Conservation (phyloP, 2,329 filamentous ascomycete species). For the Neopestalotiopsis clavispora region DNA sequence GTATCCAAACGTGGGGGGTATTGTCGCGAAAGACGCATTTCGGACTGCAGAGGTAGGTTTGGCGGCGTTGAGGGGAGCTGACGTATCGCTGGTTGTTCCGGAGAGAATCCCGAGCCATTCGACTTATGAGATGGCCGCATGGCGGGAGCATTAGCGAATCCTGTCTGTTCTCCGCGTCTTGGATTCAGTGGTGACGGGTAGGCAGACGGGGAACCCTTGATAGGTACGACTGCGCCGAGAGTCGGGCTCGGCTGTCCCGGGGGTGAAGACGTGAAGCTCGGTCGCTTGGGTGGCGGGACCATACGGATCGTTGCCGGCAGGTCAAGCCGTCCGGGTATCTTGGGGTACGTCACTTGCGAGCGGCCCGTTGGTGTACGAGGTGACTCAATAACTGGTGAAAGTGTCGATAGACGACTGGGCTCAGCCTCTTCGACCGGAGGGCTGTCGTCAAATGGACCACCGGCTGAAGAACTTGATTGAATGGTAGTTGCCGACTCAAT, state of each 20-base stretch:
- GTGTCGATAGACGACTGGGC: constrained; percentile 34
- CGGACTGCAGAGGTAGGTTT: constrained; percentile 18
- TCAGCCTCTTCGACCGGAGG: constrained; percentile 37
- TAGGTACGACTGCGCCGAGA: constrained; percentile 38
- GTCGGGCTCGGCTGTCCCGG: constrained; percentile 49
- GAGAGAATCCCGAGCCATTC: constrained; percentile 32
- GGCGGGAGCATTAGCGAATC: background rate
- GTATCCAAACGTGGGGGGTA: constrained; percentile 20
- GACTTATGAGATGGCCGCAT: constrained; percentile 20
- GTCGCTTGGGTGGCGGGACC: constrained; percentile 39
- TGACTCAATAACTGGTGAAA: constrained; percentile 57
- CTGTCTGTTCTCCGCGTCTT: constrained; percentile 18
- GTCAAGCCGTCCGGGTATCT: constrained; percentile 32
- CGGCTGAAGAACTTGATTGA: constrained; percentile 30
- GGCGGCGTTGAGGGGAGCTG: constrained; percentile 28
- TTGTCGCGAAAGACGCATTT: constrained; percentile 13
- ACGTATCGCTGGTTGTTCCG: constrained; percentile 26
- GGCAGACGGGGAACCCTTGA: constrained; percentile 26
- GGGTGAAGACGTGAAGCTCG: constrained; percentile 37
- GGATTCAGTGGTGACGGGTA: constrained; percentile 33
- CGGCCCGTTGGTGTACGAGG: constrained; percentile 39
- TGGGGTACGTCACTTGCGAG: constrained; percentile 38
- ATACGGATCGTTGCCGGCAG: constrained; percentile 31
- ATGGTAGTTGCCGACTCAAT: constrained; percentile 45
- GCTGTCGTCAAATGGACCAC: constrained; percentile 35